Evolutionary conservation across 2,329 filamentous ascomycete genomes (phyloP), one percentile per base, ranked within the genome.

Genomic region (Verticillium klebahnii): DNA sequence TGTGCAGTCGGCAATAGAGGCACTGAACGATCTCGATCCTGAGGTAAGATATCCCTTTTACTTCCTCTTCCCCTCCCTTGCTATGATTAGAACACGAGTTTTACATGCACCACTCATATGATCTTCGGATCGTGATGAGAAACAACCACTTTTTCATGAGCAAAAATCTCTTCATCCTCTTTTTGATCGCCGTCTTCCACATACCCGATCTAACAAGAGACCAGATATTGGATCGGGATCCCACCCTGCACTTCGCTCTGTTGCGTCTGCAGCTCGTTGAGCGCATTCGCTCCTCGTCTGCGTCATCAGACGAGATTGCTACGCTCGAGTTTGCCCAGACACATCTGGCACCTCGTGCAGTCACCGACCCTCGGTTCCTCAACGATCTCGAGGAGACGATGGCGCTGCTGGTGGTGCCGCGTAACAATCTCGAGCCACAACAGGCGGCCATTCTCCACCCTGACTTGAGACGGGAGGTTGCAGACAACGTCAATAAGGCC

Each of bases 41-140:
- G 88, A 95, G 85, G 95, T 99, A 88, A 78, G 91, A 32, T 12
- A n/a, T 25, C 54, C 56, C 55, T 3, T 61, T 58, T 59, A 60
- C 52, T 60, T 36, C 62, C 57, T 40, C 29, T 57, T 60, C 58
- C 56, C 65, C 58, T 56, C 64, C 68, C 63, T 80, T 85, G 83
- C 85, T 78, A 93, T 95, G 95, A 99, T 99, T 97, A 97, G 82
- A 91, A 83, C 72, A 75, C 72, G 81, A 85, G 84, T 90, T 93
- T 88, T 96, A 84, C 94, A 99, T 99, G 95, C 95, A 99, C 95
- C 95, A 99, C 95, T 93, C 95, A 92, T 95, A 98, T 86, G 83
- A 83, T 84, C 87, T 88, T 85, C 82, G 82, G 86, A 87, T 88
- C 86, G 78, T 95, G 95, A 96, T 96, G 94, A 98, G 85, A 87